These are phyloP conservation scores for Claviceps paspali DNA, from an alignment of 2,329 filamentous ascomycete species.

Conservation along the genomic window DNA sequence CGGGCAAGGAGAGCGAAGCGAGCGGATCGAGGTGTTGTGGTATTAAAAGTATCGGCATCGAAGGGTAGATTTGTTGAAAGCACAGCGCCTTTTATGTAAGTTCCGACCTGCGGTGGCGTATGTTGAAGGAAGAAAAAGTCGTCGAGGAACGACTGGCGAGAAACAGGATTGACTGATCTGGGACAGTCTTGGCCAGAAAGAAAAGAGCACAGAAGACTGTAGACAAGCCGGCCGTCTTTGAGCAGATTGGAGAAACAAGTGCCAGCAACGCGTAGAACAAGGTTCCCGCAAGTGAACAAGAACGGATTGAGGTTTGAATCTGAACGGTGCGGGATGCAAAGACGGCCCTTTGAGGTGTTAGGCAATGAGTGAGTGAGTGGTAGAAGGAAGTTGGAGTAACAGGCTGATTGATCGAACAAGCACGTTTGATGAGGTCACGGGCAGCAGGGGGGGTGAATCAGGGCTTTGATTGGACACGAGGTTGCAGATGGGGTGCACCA, in stretches of 20 bases:
- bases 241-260: neutral
- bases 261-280: neutral
- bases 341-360: neutral
- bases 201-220: neutral
- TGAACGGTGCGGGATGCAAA: constrained; percentile 2
- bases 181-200: too few relatives aligned
- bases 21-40: too few relatives aligned
- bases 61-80: neutral
- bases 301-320: neutral
- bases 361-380: too few relatives aligned
- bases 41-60: constrained; percentile 1
- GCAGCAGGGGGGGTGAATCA: constrained; percentile 6
- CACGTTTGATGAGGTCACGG: constrained; percentile 14
- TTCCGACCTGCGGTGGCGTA: neutral
- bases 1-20: neutral
- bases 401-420: too few relatives aligned
- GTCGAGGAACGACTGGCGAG: too few relatives aligned
- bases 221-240: too few relatives aligned
- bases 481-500: too few relatives aligned
- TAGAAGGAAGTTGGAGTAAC: too few relatives aligned
- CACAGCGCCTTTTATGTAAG: neutral
- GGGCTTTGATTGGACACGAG: constrained; percentile 9
- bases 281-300: neutral
- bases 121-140: neutral
- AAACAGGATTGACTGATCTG: too few relatives aligned